phyloP scores from a whole-genome alignment of 768 basidiomycete species.

The Collybia sp. region DNA sequence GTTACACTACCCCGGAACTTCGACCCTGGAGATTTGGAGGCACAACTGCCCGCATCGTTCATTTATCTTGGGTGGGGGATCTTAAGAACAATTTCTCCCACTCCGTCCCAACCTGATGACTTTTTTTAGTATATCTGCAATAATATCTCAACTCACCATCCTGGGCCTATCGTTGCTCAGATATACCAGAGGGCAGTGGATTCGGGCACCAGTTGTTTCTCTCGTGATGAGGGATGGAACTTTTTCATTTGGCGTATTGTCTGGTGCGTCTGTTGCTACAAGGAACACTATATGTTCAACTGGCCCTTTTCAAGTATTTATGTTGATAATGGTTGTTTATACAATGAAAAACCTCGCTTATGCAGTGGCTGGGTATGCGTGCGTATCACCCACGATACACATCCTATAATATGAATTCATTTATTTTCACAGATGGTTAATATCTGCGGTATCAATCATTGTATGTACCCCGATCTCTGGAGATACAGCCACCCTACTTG shows the following conservation, averaged over 20 bases:
- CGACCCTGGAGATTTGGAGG: conserved; percentile 12
- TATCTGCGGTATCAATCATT: conserved; percentile 21
- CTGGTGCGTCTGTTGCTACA: conserved; percentile 18
- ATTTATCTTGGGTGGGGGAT: conserved; percentile 19
- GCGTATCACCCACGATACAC: conserved; percentile 1
- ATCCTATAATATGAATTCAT: not conserved
- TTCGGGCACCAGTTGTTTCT: conserved; percentile 25
- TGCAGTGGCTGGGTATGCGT: conserved; percentile 21
- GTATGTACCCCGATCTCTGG: conserved; percentile 9
- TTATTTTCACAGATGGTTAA: conserved; percentile 17
- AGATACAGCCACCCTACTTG: not conserved
- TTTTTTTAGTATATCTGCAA: no score
- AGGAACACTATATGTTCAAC: not conserved
- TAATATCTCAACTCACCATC: conserved; percentile 25
- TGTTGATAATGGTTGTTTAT: conserved; percentile 15
- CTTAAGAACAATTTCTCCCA: no score
- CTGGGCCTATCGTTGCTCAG: conserved; percentile 26
- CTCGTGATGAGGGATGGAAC: conserved; percentile 34
- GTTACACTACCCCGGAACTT: conserved; percentile 15
- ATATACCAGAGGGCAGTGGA: conserved; percentile 25
- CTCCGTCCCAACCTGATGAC: no score
- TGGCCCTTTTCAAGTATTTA: conserved; percentile 8
- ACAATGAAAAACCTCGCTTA: conserved; percentile 15
- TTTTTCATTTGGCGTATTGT: conserved; percentile 24
- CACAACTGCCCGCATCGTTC: conserved; percentile 15